phyloP scores from a whole-genome alignment of 1,284 basidiomycete species.

The Marasmius tenuissimus region DNA sequence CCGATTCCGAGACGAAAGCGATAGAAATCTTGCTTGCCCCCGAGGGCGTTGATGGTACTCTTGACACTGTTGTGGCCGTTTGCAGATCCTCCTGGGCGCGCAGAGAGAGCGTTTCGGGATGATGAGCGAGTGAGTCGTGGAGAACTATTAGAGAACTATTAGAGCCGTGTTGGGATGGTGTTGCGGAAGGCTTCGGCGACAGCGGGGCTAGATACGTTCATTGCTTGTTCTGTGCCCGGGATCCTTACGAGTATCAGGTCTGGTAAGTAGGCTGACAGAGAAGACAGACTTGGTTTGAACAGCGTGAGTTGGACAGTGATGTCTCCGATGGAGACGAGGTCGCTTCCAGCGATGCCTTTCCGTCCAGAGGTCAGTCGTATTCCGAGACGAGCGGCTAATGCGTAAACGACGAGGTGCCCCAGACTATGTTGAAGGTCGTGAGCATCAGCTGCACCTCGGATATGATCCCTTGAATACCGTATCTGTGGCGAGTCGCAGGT shows the following conservation, averaged over 20 bases:
- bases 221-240: conserved; percentile 54
- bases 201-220: conserved; percentile 76
- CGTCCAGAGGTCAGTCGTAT: conserved; percentile 46
- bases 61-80: conserved; percentile 78
- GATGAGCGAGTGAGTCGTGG: conserved; percentile 70
- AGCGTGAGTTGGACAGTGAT: conserved; percentile 49
- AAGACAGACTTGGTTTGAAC: conserved; percentile 58
- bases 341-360: conserved; percentile 45
- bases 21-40: conserved; percentile 57
- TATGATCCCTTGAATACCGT: neutral
- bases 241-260: neutral
- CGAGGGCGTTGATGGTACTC: conserved; percentile 65
- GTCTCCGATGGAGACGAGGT: conserved; percentile 41
- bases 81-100: conserved; percentile 67
- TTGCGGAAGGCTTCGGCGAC: conserved; percentile 53
- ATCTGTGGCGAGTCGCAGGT: conserved; percentile 67
- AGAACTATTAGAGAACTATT: conserved; percentile 60
- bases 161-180: conserved; percentile 34
- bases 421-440: conserved; percentile 42
- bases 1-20: conserved; percentile 71
- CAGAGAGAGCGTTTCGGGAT: conserved; percentile 50
- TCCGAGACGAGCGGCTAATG: conserved; percentile 56
- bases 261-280: neutral
- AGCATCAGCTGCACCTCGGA: neutral
- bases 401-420: conserved; percentile 70